Percentiles rank a stretch among this genome's conserved stretches.
Evolutionary conservation across 2,329 filamentous ascomycete species (phyloP).

Genomic region (Phoma sp.): DNA sequence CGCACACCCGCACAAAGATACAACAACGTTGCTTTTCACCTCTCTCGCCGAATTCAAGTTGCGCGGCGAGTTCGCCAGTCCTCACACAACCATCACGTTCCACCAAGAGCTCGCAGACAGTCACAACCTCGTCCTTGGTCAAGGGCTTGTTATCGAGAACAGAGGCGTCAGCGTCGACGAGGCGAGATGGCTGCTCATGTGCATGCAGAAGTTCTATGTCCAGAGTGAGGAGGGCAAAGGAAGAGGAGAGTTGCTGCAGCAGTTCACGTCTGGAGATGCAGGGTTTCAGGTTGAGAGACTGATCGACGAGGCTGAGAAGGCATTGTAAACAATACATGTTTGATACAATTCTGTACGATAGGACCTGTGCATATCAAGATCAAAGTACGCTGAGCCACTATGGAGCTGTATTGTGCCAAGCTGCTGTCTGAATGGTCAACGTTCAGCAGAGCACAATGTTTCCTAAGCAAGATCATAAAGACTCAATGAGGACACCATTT

Average conservation of each 20-base stretch:
- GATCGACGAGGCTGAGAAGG: constrained; percentile 86
- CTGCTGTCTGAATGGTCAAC: not conserved
- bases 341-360: constrained; percentile 2
- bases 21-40: constrained; percentile 78
- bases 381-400: not conserved
- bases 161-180: constrained; percentile 79
- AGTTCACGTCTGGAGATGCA: constrained; percentile 79
- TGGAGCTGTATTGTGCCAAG: not conserved
- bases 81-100: constrained; percentile 93
- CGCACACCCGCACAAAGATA: constrained; percentile 77
- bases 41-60: constrained; percentile 92
- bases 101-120: constrained; percentile 78
- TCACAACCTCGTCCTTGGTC: constrained; percentile 83
- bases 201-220: constrained; percentile 89
- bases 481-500: no score
- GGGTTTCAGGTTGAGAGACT: constrained; percentile 84
- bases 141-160: constrained; percentile 78
- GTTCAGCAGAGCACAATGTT: no score
- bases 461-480: no score
- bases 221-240: constrained; percentile 61
- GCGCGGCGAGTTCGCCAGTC: constrained; percentile 84
- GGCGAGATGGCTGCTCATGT: constrained; percentile 89
- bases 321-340: constrained; percentile 47
- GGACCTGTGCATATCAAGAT: not conserved
- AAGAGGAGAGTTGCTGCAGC: constrained; percentile 69